Evolutionary conservation across 495 filamentous ascomycete genomes (phyloP).

Genomic region (Neurospora sp.): DNA sequence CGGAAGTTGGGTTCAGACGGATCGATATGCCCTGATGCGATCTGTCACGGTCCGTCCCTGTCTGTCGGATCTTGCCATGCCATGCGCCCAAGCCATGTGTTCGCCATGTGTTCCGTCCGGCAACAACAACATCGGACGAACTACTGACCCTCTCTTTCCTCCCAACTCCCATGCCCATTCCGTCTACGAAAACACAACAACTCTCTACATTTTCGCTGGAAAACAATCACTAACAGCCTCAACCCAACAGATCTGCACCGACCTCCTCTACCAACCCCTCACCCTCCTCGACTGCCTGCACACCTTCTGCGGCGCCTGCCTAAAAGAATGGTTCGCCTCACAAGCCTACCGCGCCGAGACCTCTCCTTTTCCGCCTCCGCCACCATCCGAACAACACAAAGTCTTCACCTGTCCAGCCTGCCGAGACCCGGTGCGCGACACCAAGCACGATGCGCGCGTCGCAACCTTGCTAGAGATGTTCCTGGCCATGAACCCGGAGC

Average conservation of each 20-base stretch:
- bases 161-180: neutral
- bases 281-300: slow-evolving; percentile 96
- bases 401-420: slow-evolving; percentile 88
- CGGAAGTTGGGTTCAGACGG: neutral
- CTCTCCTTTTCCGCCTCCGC: slow-evolving; percentile 30
- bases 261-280: slow-evolving; percentile 89
- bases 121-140: neutral
- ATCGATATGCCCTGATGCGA: neutral
- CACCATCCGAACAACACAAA: slow-evolving; percentile 29
- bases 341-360: slow-evolving; percentile 39
- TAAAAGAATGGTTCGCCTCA: slow-evolving; percentile 87
- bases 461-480: slow-evolving; percentile 77
- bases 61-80: neutral
- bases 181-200: neutral
- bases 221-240: neutral
- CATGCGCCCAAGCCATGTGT: neutral
- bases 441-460: slow-evolving; percentile 73
- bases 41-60: neutral
- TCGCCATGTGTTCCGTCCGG: neutral
- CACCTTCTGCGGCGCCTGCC: slow-evolving; percentile 88
- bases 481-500: slow-evolving; percentile 62
- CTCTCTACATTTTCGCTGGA: neutral
- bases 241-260: slow-evolving; percentile 76
- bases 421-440: slow-evolving; percentile 72
- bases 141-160: neutral